Base-by-base conservation (phyloP, 257 asterid genomes). In the Lycium ferocissimum region DNA sequence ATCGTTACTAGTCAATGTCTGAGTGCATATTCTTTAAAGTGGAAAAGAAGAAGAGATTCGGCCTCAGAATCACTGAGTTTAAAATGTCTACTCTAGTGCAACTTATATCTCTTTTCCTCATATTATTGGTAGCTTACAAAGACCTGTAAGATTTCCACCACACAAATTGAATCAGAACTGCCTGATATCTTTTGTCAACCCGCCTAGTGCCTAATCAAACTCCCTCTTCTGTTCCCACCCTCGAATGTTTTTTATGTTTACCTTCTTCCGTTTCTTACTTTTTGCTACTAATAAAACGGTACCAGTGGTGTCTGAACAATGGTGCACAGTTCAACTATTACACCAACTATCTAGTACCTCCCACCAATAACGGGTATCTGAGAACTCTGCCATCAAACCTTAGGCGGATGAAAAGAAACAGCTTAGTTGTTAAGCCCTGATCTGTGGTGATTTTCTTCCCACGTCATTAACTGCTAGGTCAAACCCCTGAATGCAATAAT, bases 201-300 rank as follows among this genome's bases (percentile, higher is more conserved):
- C 14, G 62, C 81, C 81, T 75, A 75, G 33, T 53, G 62, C 81
- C 81, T 75, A 75, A 53, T 78, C 82, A 78, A 33, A 53, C 65
- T 49, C 14, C 61, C 40, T 2, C 43, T 13, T 73, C 53, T 51
- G 62, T 1, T 26, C 65, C 65, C 82, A 78, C 43, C 47, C 14
- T 26, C 20, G 0, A 26, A 14, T 45, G 0, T n/a, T 51, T 33
- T 53, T 53, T 26, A 26, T 20, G 9, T 53, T 0, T 53, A 78
- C 49, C 53, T 3, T 51, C 15, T 78, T 26, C 33, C 2, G 33
- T 61, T n/a, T 61, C 59, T 22, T 76, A 4, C 63, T 7, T 76
- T 20, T 69, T 38, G 13, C 26, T 8, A 9, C 15, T 4, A 53
- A 53, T 15, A 4, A 78, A 33, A 78, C 33, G 9, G 13, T 51